Conservation (phyloP, 768 basidiomycete species). For the Mycena crocata region DNA sequence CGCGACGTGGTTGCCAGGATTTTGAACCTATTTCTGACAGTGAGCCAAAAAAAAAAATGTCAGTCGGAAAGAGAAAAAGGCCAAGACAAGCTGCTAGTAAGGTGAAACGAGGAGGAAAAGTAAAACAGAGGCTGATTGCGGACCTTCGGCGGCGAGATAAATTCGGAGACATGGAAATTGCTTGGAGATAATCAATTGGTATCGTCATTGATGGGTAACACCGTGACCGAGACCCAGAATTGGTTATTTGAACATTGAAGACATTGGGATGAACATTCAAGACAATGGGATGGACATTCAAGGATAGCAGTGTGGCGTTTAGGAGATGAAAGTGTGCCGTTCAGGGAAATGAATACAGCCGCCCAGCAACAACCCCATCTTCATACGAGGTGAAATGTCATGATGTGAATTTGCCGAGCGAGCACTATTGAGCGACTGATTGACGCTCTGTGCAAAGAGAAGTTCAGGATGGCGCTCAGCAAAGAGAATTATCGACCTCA, state of each 20-base stretch:
- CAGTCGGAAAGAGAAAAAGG: too few species aligned
- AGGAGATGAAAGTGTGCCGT: not conserved
- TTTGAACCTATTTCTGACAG: too few species aligned
- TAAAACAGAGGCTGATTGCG: too few species aligned
- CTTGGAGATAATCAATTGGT: not conserved
- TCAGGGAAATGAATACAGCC: slow-evolving; percentile 21
- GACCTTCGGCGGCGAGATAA: not conserved
- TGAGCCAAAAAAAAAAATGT: too few species aligned
- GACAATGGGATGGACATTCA: not conserved
- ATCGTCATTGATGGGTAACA: not conserved
- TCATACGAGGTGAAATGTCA: not conserved
- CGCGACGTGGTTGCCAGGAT: too few species aligned
- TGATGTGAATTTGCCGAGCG: too few species aligned
- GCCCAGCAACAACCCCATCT: not conserved
- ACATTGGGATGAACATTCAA: not conserved
- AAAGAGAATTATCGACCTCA: not conserved
- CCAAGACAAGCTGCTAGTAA: too few species aligned
- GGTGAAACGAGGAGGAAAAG: too few species aligned
- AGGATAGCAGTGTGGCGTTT: not conserved
- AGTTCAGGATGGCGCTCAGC: not conserved
- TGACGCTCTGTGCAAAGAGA: slow-evolving; percentile 1
- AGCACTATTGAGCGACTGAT: too few species aligned
- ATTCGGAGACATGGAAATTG: not conserved
- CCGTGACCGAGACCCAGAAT: not conserved
- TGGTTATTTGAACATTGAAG: slow-evolving; percentile 21